Evolutionary conservation across 2,329 filamentous ascomycete genomes (phyloP).

Genomic region (Talaromyces funiculosus): DNA sequence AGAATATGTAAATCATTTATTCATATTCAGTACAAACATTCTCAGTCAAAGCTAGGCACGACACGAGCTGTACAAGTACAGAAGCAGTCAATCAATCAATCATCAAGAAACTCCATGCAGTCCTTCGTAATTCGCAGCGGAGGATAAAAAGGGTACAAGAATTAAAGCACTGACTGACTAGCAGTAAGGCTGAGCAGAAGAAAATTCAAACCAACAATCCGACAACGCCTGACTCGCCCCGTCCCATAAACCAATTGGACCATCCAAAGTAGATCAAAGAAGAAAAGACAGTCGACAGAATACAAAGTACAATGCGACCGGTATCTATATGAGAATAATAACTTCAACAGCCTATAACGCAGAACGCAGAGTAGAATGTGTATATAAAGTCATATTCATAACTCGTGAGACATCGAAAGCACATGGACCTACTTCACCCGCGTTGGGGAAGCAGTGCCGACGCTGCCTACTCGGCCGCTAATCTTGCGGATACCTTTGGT

Average conservation of each 20-base stretch:
- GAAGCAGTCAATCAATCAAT: background rate
- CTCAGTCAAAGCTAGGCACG: slow-evolving; percentile 2
- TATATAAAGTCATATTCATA: slow-evolving; percentile 12
- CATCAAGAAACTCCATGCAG: slow-evolving; percentile 9
- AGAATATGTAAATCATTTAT: background rate
- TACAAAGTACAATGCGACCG: background rate
- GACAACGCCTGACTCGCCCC: slow-evolving; percentile 2
- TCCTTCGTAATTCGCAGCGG: background rate
- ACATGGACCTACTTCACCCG: slow-evolving; percentile 23
- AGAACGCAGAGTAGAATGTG: slow-evolving; percentile 9
- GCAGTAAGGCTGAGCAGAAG: background rate
- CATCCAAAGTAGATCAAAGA: background rate
- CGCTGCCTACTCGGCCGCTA: slow-evolving; percentile 43
- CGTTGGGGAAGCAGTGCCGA: slow-evolving; percentile 26
- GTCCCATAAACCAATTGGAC: background rate
- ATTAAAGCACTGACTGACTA: background rate
- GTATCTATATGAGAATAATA: slow-evolving; percentile 12
- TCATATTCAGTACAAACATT: background rate
- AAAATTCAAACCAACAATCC: background rate
- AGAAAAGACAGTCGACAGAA: background rate
- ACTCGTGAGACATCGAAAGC: background rate
- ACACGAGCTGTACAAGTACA: slow-evolving; percentile 8
- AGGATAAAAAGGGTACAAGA: slow-evolving; percentile 5
- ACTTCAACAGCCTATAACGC: slow-evolving; percentile 7
- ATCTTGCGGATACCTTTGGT: slow-evolving; percentile 41